Conservation (phyloP, 106 monocot species). For the Dactylorhiza incarnata region DNA sequence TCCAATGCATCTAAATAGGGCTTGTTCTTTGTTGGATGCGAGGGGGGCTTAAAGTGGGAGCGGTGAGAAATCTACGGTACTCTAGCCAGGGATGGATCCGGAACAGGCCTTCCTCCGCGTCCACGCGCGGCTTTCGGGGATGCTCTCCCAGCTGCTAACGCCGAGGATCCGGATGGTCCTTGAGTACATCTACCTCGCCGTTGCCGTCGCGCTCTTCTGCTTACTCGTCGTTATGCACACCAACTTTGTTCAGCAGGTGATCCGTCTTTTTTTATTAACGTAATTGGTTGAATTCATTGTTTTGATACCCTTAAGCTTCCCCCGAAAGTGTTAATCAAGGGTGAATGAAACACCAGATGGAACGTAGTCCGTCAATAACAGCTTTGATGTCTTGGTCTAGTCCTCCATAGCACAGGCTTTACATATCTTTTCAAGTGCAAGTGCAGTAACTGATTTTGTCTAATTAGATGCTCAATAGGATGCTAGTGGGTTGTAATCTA, state of each 20-base stretch:
- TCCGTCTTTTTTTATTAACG: too few relatives aligned
- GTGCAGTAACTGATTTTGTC: too few relatives aligned
- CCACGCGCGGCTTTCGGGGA: slow-evolving; percentile 87
- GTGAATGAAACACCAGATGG: too few relatives aligned
- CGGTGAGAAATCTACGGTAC: slow-evolving; percentile 2
- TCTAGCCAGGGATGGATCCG: slow-evolving; percentile 53
- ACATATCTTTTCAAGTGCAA: too few relatives aligned
- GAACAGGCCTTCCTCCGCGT: slow-evolving; percentile 95
- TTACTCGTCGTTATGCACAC: slow-evolving; percentile 96
- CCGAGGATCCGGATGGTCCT: slow-evolving; percentile 73
- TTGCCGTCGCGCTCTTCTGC: slow-evolving; percentile 74
- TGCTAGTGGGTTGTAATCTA: too few relatives aligned
- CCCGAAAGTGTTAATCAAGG: not conserved
- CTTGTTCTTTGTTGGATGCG: not conserved
- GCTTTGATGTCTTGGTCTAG: too few relatives aligned
- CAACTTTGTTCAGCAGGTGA: slow-evolving; percentile 97
- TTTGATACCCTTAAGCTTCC: not conserved
- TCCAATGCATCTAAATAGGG: not conserved
- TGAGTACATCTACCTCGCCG: slow-evolving; percentile 74
- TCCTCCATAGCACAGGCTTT: too few relatives aligned
- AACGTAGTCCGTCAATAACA: too few relatives aligned
- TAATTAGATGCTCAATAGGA: too few relatives aligned
- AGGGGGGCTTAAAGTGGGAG: not conserved
- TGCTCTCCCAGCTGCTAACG: slow-evolving; percentile 96
- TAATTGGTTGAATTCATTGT: not conserved